Conservation (phyloP, 768 basidiomycete species). For the Clitopilus passeckerianus region DNA sequence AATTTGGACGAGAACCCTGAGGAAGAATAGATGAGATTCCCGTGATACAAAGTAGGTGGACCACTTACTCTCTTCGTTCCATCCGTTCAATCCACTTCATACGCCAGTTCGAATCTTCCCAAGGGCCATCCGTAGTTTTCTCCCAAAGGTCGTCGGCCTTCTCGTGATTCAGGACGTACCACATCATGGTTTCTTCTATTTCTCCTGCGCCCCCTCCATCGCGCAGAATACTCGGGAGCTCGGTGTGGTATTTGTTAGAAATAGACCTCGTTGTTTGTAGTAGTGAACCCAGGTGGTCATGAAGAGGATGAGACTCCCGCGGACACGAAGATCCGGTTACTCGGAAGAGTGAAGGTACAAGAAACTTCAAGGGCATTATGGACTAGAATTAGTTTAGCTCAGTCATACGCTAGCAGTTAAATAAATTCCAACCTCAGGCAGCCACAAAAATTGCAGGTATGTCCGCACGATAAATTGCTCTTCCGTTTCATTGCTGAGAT, state of each 20-base stretch:
- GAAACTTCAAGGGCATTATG: constrained; percentile 58
- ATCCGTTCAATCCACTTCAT: constrained; percentile 55
- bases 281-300: constrained; percentile 53
- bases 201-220: constrained; percentile 59
- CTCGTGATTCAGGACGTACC: constrained; percentile 66
- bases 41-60: neutral
- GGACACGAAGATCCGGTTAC: constrained; percentile 31
- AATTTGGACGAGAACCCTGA: constrained; percentile 72
- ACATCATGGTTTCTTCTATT: constrained; percentile 72
- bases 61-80: constrained; percentile 60
- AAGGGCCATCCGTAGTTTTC: constrained; percentile 25
- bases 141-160: constrained; percentile 31
- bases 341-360: constrained; percentile 53
- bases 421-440: constrained; percentile 53
- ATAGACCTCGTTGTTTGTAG: constrained; percentile 53
- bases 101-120: constrained; percentile 52
- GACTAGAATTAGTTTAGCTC: constrained; percentile 37
- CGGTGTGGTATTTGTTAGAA: constrained; percentile 57
- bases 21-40: neutral
- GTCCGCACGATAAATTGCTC: constrained; percentile 58
- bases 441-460: constrained; percentile 76
- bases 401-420: constrained; percentile 1
- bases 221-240: constrained; percentile 55
- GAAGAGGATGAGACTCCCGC: constrained; percentile 46
- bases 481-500: constrained; percentile 35